These are phyloP conservation scores for Podila minutissima DNA, from an alignment of 192 early-diverging fungal species.

Conservation along the genomic window DNA sequence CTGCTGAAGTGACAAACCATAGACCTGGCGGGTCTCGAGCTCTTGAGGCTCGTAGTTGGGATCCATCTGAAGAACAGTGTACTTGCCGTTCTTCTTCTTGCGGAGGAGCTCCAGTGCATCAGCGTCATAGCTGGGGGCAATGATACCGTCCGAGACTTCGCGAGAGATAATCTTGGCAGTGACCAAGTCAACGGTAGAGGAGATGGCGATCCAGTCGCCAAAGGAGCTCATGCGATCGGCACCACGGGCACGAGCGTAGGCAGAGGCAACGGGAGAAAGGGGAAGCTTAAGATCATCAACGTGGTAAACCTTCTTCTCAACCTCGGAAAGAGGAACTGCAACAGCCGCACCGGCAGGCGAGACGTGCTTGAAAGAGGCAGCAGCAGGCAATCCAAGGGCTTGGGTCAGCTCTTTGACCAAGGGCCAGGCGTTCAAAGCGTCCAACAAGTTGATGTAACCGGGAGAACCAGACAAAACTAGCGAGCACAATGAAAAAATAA, in stretches of 20 bases:
- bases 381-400: conserved; percentile 90
- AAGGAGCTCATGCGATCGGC: conserved; percentile 99
- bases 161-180: conserved; percentile 96
- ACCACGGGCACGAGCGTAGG: conserved; percentile 98
- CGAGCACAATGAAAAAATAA: not conserved
- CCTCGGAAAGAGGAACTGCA: conserved; percentile 78
- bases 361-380: conserved; percentile 99
- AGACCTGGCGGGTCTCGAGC: conserved; percentile 94
- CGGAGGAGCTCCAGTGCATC: conserved; percentile 90
- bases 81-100: conserved; percentile 98
- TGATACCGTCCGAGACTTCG: conserved; percentile 98
- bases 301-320: conserved; percentile 90
- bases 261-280: conserved; percentile 87
- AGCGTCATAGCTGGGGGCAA: conserved; percentile 89
- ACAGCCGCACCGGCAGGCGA: conserved; percentile 98
- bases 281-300: conserved; percentile 85
- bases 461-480: conserved; percentile 91
- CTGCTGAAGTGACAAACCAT: conserved; percentile 92
- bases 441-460: conserved; percentile 98
- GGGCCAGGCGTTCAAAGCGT: conserved; percentile 97
- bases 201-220: conserved; percentile 98
- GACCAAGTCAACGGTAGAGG: conserved; percentile 85
- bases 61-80: conserved; percentile 95
- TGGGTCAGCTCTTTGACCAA: conserved; percentile 95
- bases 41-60: conserved; percentile 86